phyloP scores from a whole-genome alignment of 176 grass and related monocot genomes.

The Cocos nucifera region DNA sequence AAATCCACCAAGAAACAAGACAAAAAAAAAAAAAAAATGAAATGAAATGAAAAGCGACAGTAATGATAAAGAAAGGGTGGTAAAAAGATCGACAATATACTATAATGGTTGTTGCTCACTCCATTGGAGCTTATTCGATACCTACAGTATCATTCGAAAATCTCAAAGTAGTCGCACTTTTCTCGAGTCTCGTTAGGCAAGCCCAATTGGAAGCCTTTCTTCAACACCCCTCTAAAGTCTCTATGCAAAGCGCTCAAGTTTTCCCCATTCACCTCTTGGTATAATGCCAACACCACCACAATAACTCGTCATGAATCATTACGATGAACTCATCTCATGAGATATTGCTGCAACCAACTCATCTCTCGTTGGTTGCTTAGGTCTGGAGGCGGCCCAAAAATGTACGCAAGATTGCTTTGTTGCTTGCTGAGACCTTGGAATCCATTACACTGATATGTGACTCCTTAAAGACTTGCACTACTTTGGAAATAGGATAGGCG shows the following conservation, averaged over 20 bases:
- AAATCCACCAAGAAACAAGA: no score
- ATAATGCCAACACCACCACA: no score
- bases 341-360: constrained; percentile 3
- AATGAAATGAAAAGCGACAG: no score
- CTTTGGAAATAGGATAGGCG: not conserved
- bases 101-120: no score
- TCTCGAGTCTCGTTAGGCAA: not conserved
- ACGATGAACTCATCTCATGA: not conserved
- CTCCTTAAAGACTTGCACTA: constrained; percentile 7
- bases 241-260: not conserved
- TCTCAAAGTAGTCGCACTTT: not conserved
- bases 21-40: no score
- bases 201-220: not conserved
- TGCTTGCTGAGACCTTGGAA: not conserved
- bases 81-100: not conserved
- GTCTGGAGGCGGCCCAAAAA: no score
- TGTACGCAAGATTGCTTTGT: constrained; percentile 1
- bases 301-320: not conserved
- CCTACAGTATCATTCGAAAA: not conserved
- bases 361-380: not conserved
- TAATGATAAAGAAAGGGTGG: no score
- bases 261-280: not conserved
- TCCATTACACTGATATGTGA: constrained; percentile 4
- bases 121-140: not conserved
- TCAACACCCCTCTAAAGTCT: not conserved